Conservation (phyloP, 371 early-diverging fungal species). For the Funneliformis caledonium region DNA sequence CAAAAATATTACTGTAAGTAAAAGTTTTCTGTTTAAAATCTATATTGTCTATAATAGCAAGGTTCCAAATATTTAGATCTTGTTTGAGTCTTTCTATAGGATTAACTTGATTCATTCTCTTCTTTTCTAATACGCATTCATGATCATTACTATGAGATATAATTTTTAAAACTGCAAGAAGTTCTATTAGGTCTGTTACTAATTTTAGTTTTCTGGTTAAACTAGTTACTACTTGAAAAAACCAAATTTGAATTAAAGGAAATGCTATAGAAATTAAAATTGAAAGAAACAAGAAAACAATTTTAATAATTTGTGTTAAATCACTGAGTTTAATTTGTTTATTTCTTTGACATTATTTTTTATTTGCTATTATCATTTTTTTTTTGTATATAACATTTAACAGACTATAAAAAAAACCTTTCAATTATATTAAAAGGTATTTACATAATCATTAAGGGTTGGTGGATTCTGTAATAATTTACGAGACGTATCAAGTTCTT, state of each 20-base stretch:
- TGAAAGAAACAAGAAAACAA: conserved; percentile 1
- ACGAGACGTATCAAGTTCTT: neutral
- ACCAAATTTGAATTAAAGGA: neutral
- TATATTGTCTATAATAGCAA: conserved; percentile 9
- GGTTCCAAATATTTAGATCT: neutral
- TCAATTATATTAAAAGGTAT: neutral
- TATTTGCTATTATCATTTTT: conserved; percentile 4
- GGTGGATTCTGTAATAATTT: neutral
- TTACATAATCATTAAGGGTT: neutral
- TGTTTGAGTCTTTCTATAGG: neutral
- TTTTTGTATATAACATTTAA: neutral
- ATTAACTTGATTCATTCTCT: neutral
- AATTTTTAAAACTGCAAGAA: neutral
- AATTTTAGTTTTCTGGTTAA: neutral
- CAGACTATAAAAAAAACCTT: neutral
- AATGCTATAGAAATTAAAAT: conserved; percentile 12
- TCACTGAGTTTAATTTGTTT: neutral
- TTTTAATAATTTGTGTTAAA: neutral
- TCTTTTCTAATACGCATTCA: neutral
- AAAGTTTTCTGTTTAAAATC: too few relatives aligned
- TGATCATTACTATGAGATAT: conserved; percentile 4
- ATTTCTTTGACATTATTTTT: neutral
- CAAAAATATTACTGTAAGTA: too few relatives aligned
- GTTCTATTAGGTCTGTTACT: neutral
- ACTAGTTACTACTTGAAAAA: conserved; percentile 9